A percentile compares a stretch with the other conserved stretches of the same genome.
These are phyloP conservation scores for Cytospora chrysosperma DNA, from an alignment of 2,329 filamentous ascomycete genomes.

Conservation along the genomic window DNA sequence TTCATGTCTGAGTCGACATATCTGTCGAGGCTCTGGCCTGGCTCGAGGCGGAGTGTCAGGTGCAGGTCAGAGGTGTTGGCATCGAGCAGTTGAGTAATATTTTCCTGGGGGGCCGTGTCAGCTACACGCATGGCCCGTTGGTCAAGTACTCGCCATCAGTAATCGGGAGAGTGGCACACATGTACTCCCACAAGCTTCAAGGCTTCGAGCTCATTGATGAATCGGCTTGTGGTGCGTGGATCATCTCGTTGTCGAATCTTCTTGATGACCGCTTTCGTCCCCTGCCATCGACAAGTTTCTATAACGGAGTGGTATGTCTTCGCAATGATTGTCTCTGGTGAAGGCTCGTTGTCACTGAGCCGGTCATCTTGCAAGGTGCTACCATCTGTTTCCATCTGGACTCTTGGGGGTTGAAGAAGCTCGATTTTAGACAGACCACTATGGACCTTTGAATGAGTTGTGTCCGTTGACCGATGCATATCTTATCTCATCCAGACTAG, in stretches of 20 bases:
- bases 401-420: not conserved
- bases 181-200: not conserved
- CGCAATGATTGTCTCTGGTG: not conserved
- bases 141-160: not conserved
- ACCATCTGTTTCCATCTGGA: not conserved
- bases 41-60: not conserved
- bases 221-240: not conserved
- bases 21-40: slow-evolving; percentile 1
- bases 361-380: not conserved
- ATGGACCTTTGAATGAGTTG: not conserved
- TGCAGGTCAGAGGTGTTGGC: not conserved
- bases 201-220: not conserved
- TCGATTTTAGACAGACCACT: not conserved
- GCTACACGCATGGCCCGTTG: too few relatives aligned
- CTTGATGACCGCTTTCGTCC: not conserved
- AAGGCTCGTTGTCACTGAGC: not conserved
- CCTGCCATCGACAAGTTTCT: not conserved
- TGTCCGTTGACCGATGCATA: not conserved
- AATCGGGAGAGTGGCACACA: not conserved
- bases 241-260: not conserved
- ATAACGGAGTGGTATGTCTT: slow-evolving; percentile 11
- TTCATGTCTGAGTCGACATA: not conserved
- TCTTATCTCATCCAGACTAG: not conserved
- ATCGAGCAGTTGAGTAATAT: slow-evolving; percentile 4
- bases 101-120: not conserved